Evolutionary conservation across 306 rosid species (phyloP).

Genomic region (Echinosophora koreensis): DNA sequence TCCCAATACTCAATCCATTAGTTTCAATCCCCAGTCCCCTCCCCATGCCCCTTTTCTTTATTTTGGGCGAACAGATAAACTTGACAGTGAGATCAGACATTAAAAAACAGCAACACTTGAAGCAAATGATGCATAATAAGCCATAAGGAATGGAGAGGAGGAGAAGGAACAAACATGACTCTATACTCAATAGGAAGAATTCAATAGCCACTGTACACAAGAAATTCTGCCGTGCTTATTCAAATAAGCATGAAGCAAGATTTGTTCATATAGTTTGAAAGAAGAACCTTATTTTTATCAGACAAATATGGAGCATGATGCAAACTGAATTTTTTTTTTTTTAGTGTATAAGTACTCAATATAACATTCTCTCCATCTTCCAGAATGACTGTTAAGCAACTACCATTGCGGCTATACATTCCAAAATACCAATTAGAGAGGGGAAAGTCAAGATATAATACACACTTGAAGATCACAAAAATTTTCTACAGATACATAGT

Average conservation of each 20-base stretch:
- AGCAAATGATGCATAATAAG: background rate
- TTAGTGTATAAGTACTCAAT: no score
- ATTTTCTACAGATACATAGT: background rate
- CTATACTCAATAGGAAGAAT: background rate
- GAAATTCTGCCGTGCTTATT: background rate
- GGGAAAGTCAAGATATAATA: background rate
- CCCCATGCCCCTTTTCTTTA: no score
- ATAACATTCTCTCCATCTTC: background rate
- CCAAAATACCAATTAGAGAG: background rate
- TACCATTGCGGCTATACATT: background rate
- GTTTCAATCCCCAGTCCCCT: background rate
- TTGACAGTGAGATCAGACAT: background rate
- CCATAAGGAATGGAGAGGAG: background rate
- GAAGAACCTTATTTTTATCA: background rate
- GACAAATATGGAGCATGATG: background rate
- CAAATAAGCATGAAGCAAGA: background rate
- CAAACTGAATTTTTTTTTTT: background rate
- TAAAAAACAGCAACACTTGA: background rate
- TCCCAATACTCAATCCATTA: conserved; percentile 3
- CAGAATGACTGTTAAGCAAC: background rate
- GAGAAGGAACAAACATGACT: background rate
- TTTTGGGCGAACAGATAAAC: conserved; percentile 4
- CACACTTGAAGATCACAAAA: background rate
- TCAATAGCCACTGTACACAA: background rate
- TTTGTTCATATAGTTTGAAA: background rate